phyloP scores from a whole-genome alignment of 805 yeast species.

The Candida argentea region DNA sequence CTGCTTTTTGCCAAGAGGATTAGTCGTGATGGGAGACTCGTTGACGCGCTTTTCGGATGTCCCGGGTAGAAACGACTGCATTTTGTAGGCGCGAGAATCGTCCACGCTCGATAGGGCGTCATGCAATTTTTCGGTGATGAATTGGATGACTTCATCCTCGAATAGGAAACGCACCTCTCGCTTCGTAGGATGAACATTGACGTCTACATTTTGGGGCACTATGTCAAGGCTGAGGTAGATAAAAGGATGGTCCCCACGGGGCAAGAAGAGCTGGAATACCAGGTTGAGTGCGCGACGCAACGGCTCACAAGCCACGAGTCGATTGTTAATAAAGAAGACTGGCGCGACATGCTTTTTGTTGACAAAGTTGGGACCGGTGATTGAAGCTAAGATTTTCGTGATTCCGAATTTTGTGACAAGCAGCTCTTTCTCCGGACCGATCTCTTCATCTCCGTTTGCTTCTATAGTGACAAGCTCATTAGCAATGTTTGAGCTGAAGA shows the following conservation, averaged over 20 bases:
- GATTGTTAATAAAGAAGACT: conserved; percentile 73
- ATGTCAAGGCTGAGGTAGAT: conserved; percentile 64
- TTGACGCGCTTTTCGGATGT: conserved; percentile 4
- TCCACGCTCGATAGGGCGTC: conserved; percentile 46
- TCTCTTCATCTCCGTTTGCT: conserved; percentile 13
- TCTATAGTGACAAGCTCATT: conserved; percentile 47
- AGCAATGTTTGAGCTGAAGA: conserved; percentile 66
- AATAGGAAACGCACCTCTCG: conserved; percentile 78
- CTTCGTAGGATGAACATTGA: conserved; percentile 93
- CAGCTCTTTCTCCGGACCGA: conserved; percentile 4
- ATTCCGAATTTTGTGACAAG: conserved; percentile 34
- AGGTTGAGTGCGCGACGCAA: conserved; percentile 57
- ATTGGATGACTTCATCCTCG: conserved; percentile 78
- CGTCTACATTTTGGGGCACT: conserved; percentile 67
- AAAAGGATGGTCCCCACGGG: conserved; percentile 70
- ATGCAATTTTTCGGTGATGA: conserved; percentile 41
- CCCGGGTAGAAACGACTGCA: conserved; percentile 42
- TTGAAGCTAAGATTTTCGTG: conserved; percentile 41
- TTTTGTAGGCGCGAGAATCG: conserved; percentile 54
- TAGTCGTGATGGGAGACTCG: background rate
- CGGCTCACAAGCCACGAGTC: conserved; percentile 79
- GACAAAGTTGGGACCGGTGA: conserved; percentile 63
- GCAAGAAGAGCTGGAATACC: conserved; percentile 55
- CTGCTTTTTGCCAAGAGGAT: conserved; percentile 13
- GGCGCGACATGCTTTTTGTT: conserved; percentile 59